Evolutionary conservation across 2,329 filamentous ascomycete genomes (phyloP).

Genomic region (Ophiostoma sp.): DNA sequence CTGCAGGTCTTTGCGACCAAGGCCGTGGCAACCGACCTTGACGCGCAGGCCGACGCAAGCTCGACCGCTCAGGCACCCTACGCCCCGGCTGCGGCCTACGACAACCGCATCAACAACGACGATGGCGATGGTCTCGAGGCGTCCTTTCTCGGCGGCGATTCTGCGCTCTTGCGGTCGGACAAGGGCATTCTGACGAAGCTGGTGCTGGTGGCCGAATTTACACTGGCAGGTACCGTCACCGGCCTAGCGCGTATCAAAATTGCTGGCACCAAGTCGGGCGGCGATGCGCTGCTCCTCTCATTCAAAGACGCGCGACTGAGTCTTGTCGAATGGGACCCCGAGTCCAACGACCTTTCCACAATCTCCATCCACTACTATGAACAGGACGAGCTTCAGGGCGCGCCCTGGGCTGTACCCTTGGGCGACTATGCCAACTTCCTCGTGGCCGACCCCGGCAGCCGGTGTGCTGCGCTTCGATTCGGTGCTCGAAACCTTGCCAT

Average conservation of each 20-base stretch:
- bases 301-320: conserved; percentile 91
- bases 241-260: conserved; percentile 78
- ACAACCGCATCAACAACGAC: conserved; percentile 49
- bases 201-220: conserved; percentile 80
- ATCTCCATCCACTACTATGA: conserved; percentile 98
- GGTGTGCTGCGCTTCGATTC: conserved; percentile 94
- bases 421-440: conserved; percentile 77
- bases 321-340: conserved; percentile 89
- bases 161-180: conserved; percentile 61
- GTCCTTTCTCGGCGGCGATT: conserved; percentile 66
- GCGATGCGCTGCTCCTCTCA: conserved; percentile 78
- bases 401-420: conserved; percentile 77
- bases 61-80: conserved; percentile 38
- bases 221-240: conserved; percentile 79
- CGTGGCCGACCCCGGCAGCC: conserved; percentile 83
- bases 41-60: conserved; percentile 42
- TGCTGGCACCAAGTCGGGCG: conserved; percentile 71
- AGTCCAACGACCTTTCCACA: conserved; percentile 75
- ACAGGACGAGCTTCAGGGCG: conserved; percentile 80
- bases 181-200: conserved; percentile 71
- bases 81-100: conserved; percentile 32
- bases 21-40: conserved; percentile 64
- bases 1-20: conserved; percentile 86
- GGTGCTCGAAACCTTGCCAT: conserved; percentile 87
- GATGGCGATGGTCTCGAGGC: conserved; percentile 65